Evolutionary conservation across 805 yeast species (phyloP).

Genomic region (Metschnikowia continentalis): DNA sequence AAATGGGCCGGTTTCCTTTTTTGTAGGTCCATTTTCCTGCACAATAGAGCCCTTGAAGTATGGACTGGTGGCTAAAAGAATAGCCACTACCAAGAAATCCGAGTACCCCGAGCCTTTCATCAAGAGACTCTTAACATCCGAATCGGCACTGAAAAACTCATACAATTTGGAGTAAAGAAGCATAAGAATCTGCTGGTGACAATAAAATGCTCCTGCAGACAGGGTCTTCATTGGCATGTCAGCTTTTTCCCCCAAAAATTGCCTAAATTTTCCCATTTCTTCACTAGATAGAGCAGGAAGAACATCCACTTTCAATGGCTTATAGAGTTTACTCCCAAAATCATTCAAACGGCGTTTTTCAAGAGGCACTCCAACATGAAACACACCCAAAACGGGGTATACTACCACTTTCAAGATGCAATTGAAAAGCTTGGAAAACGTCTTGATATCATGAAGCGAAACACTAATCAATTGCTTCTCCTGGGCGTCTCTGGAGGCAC

Average conservation of each 20-base stretch:
- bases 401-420: conserved; percentile 68
- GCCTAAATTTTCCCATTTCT: background rate
- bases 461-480: conserved; percentile 47
- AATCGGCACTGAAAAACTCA: conserved; percentile 33
- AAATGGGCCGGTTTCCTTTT: too few species aligned
- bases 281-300: conserved; percentile 4
- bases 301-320: conserved; percentile 22
- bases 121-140: conserved; percentile 51
- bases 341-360: conserved; percentile 54
- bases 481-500: conserved; percentile 17
- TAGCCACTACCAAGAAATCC: conserved; percentile 49
- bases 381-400: conserved; percentile 53
- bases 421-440: conserved; percentile 61
- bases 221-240: background rate
- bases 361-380: conserved; percentile 59
- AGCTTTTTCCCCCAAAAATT: background rate
- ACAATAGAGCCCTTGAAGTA: conserved; percentile 8
- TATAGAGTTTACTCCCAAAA: conserved; percentile 31
- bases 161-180: conserved; percentile 29
- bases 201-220: conserved; percentile 4
- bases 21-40: too few species aligned
- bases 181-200: conserved; percentile 20
- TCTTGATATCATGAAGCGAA: conserved; percentile 81
- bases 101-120: conserved; percentile 65
- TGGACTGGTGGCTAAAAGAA: conserved; percentile 41